Conservation (phyloP, 805 yeast genomes). For the Cyberlindnera mycetangii region DNA sequence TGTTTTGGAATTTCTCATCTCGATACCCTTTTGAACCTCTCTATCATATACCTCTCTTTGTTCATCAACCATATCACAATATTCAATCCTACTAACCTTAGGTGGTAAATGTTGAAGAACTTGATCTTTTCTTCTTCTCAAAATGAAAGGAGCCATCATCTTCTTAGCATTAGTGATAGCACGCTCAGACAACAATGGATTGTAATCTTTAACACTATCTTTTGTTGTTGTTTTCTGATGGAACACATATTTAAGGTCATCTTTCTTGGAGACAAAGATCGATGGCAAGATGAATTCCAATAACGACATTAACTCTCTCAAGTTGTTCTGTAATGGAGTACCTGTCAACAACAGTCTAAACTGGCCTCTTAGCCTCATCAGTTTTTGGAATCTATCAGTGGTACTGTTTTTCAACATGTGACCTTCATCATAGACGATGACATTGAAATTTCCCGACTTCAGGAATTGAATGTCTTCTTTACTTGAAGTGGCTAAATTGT, state of each 20-base stretch:
- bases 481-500: slow-evolving; percentile 85
- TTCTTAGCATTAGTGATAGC: slow-evolving; percentile 91
- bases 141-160: slow-evolving; percentile 97
- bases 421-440: slow-evolving; percentile 95
- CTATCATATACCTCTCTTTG: slow-evolving; percentile 61
- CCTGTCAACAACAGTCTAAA: slow-evolving; percentile 90
- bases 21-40: slow-evolving; percentile 44
- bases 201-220: slow-evolving; percentile 46
- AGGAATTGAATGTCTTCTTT: slow-evolving; percentile 79
- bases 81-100: slow-evolving; percentile 60
- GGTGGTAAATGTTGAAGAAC: slow-evolving; percentile 86
- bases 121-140: slow-evolving; percentile 88
- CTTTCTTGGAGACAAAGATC: slow-evolving; percentile 75
- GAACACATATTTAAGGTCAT: slow-evolving; percentile 78
- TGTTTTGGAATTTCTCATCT: slow-evolving; percentile 26
- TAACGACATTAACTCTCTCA: slow-evolving; percentile 85
- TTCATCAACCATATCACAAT: slow-evolving; percentile 56
- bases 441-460: slow-evolving; percentile 72
- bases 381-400: slow-evolving; percentile 81
- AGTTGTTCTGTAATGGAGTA: slow-evolving; percentile 93
- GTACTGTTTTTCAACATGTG: slow-evolving; percentile 91
- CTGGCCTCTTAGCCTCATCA: slow-evolving; percentile 80
- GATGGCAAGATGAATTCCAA: slow-evolving; percentile 88
- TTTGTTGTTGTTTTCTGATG: slow-evolving; percentile 82
- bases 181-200: slow-evolving; percentile 84